phyloP scores from a whole-genome alignment of 164 flowering plant species.

The Kalanchoe fedtschenkoi region DNA sequence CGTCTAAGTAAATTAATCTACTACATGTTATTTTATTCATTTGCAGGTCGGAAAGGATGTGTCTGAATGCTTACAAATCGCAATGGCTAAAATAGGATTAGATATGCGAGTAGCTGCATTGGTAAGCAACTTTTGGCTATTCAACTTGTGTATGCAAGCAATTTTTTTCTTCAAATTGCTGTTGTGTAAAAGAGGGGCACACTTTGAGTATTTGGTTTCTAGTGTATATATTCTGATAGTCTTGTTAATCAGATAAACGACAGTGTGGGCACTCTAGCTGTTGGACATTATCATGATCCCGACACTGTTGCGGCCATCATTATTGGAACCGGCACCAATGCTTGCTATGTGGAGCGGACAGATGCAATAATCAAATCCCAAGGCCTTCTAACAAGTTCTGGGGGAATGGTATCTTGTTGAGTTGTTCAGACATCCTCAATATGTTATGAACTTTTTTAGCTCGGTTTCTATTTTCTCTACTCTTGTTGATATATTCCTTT shows the following conservation, averaged over 20 bases:
- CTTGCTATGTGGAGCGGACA: slow-evolving; percentile 81
- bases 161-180: not conserved
- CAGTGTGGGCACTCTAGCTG: slow-evolving; percentile 88
- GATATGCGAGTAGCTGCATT: slow-evolving; percentile 61
- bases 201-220: not conserved
- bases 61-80: slow-evolving; percentile 47
- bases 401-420: slow-evolving; percentile 62
- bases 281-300: slow-evolving; percentile 76
- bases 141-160: not conserved
- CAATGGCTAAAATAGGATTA: slow-evolving; percentile 45
- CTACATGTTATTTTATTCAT: not conserved
- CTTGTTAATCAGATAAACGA: slow-evolving; percentile 65
- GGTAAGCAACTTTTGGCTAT: slow-evolving; percentile 28
- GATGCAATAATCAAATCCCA: slow-evolving; percentile 89
- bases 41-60: slow-evolving; percentile 67
- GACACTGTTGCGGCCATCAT: slow-evolving; percentile 93
- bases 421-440: not conserved
- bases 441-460: not conserved
- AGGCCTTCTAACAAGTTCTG: slow-evolving; percentile 69
- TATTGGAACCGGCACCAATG: slow-evolving; percentile 94
- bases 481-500: not conserved
- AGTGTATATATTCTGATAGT: not conserved
- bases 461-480: not conserved
- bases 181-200: not conserved
- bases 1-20: not conserved